These are phyloP conservation scores for Camellia lanceoleosa DNA, from an alignment of 148 eudicot species.

Conservation along the genomic window DNA sequence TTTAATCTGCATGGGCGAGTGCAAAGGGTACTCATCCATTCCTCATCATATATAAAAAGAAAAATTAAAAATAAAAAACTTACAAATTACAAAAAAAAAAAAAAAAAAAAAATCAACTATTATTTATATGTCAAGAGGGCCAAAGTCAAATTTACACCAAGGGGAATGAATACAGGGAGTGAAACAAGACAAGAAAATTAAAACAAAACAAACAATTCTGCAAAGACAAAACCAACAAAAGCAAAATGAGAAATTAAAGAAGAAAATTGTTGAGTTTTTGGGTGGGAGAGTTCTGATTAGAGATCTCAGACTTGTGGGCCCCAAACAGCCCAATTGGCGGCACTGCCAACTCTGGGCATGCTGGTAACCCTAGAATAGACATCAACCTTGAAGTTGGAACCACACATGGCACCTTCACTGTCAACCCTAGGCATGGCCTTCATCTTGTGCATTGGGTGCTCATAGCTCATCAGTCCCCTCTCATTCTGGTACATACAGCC, in stretches of 20 bases:
- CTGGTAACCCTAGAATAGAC: constrained; percentile 42
- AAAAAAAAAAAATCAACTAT: too few species aligned
- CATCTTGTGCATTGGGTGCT: constrained; percentile 80
- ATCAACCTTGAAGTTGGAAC: constrained; percentile 80
- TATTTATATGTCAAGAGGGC: too few species aligned
- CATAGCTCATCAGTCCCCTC: constrained; percentile 65
- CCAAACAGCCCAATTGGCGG: constrained; percentile 71
- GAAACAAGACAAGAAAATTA: not conserved
- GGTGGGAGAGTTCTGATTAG: not conserved
- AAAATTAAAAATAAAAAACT: too few species aligned
- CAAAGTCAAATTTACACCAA: not conserved
- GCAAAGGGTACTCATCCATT: too few species aligned
- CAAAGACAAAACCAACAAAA: not conserved
- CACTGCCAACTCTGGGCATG: constrained; percentile 90
- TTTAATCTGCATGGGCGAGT: too few species aligned
- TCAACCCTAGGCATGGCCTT: constrained; percentile 91
- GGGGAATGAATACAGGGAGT: not conserved
- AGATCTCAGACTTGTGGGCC: constrained; percentile 21
- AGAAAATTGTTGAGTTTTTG: not conserved
- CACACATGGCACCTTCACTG: constrained; percentile 87
- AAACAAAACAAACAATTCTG: not conserved
- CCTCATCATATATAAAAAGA: too few species aligned
- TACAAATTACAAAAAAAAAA: too few species aligned
- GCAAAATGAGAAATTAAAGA: too few species aligned
- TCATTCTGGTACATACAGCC: constrained; percentile 88